Evolutionary conservation across 2,329 filamentous ascomycete genomes (phyloP), one percentile per base, ranked within the genome.

Genomic region (Penicillium brevicompactum): DNA sequence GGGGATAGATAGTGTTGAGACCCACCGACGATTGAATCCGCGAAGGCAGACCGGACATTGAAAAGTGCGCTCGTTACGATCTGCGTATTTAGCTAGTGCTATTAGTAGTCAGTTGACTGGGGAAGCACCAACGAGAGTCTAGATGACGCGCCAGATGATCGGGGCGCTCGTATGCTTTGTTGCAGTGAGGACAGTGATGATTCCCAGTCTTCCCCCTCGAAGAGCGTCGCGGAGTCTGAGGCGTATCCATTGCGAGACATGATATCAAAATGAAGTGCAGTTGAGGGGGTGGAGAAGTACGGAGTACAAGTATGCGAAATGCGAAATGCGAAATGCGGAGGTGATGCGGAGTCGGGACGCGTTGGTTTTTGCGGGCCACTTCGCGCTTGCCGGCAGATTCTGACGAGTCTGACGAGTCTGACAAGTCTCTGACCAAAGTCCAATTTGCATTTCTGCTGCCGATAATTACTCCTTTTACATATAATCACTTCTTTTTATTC

Each of bases 121-220:
- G 21, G 21, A 5, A 40, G 30, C 7, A 53, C 53, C 51, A 16
- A 58, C 56, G 58, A 24, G 58, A 61, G 24, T 61, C 53, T 24
- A 61, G 42, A 43, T 61, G 58, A 21, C 58, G 58, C 30, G 56
- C 53, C 8, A 61, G 31, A 49, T 61, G 58, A 43, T 61, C 58
- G 11, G 58, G 53, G 2, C 58, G 51, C 37, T 61, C 58, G 30
- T 61, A 61, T 10, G 50, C 56, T 46, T 58, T 61, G 18, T 51
- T 53, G 22, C 58, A 61, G 5, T 61, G 53, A 1, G 51, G 53
- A 40, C 58, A 61, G n/a, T 38, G 56, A 31, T 61, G 58, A 45
- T 34, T 52, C 2, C 32, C 18, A 16, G 32, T 47, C 18, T 27
- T 53, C 13, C 22, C 11, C 42, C 55, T 50, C 2, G 52, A 46